phyloP scores from a whole-genome alignment of 352 stramenopile genomes.

The Elongisporangium anandrum region DNA sequence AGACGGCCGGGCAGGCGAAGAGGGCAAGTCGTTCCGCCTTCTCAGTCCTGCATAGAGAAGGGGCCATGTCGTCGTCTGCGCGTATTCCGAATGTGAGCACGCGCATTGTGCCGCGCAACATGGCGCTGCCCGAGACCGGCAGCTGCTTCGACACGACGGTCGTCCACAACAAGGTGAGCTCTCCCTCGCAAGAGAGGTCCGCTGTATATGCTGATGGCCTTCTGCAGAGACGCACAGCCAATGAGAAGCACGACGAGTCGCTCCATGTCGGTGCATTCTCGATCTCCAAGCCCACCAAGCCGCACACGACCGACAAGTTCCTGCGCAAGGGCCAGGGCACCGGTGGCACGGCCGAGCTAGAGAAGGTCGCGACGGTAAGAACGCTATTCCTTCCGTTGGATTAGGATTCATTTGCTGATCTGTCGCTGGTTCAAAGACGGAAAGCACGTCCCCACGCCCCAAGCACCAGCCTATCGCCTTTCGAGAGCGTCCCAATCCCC shows the following conservation, averaged over 20 bases:
- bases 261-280: conserved; percentile 86
- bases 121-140: conserved; percentile 84
- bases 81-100: conserved; percentile 84
- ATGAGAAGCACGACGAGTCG: conserved; percentile 65
- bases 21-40: no score
- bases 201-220: no score
- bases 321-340: conserved; percentile 88
- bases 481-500: conserved; percentile 92
- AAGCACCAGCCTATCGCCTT: conserved; percentile 82
- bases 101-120: conserved; percentile 72
- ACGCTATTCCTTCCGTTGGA: no score
- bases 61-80: conserved; percentile 28
- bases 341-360: conserved; percentile 76
- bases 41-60: background rate
- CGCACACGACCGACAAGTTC: conserved; percentile 85
- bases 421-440: conserved; percentile 24
- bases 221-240: conserved; percentile 55
- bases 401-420: background rate
- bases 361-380: conserved; percentile 38
- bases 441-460: conserved; percentile 33
- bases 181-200: no score
- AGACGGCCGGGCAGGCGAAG: conserved; percentile 5
- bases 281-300: conserved; percentile 83
- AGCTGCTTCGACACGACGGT: conserved; percentile 94
- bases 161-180: conserved; percentile 42